Percentiles rank a stretch among this genome's conserved stretches.
Conservation (phyloP, 257 asterid species). For the Solanum pimpinellifolium region DNA sequence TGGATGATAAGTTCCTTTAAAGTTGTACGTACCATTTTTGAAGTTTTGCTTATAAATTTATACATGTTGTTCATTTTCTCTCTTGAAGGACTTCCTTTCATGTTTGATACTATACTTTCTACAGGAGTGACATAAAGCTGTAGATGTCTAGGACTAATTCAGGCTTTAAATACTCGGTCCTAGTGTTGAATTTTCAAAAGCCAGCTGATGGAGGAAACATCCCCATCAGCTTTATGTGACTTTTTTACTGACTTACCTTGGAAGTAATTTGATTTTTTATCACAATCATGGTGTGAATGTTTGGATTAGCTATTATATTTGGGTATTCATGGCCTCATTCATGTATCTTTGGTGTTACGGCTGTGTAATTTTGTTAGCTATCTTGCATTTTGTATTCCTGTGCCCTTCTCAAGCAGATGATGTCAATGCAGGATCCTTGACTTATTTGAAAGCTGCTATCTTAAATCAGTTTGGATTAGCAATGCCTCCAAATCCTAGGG, state of each 20-base stretch:
- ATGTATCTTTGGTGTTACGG: not conserved
- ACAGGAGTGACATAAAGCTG: not conserved
- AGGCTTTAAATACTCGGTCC: not conserved
- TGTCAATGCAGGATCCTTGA: not conserved
- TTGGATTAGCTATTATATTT: not conserved
- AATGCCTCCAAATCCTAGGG: conserved; percentile 39
- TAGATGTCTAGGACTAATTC: not conserved
- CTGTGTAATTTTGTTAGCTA: not conserved
- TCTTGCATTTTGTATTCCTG: not conserved
- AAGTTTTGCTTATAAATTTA: not conserved
- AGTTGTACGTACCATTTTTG: not conserved
- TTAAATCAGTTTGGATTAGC: not conserved
- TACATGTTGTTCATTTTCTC: not conserved
- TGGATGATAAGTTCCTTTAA: not conserved
- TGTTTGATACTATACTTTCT: not conserved
- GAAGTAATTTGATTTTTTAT: not conserved
- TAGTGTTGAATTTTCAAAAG: not conserved
- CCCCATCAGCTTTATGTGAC: not conserved
- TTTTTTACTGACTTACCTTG: not conserved
- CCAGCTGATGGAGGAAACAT: not conserved
- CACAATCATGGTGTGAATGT: not conserved
- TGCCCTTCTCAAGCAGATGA: not conserved
- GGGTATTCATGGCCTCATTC: not conserved
- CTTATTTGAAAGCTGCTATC: not conserved
- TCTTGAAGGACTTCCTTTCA: not conserved